Conservation (phyloP, 768 basidiomycete species). For the Amanita rubescens region DNA sequence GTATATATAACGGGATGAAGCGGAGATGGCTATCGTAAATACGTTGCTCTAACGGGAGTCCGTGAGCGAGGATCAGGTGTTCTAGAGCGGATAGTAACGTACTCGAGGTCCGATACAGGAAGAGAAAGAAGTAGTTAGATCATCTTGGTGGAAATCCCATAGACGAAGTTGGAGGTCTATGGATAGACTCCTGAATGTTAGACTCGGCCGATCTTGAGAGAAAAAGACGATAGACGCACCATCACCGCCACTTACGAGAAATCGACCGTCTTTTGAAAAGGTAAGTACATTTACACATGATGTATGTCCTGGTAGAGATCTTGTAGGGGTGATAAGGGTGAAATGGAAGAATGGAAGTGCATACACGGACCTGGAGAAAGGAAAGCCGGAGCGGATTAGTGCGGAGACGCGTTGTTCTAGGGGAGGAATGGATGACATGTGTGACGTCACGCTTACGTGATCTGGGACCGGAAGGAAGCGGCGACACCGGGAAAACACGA, state of each 20-base stretch:
- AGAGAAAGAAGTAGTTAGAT: slow-evolving; percentile 34
- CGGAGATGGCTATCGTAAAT: slow-evolving; percentile 65
- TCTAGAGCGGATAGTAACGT: slow-evolving; percentile 2
- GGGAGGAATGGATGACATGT: not conserved
- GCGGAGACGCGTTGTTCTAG: slow-evolving; percentile 15
- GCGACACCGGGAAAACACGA: not conserved
- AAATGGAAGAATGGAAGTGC: not conserved
- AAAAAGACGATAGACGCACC: slow-evolving; percentile 31
- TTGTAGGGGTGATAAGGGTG: slow-evolving; percentile 8
- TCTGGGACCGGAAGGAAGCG: not conserved
- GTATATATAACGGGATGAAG: slow-evolving; percentile 53
- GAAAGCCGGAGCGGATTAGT: slow-evolving; percentile 24
- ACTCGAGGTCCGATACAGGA: slow-evolving; percentile 43
- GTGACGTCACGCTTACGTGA: not conserved
- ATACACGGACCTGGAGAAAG: slow-evolving; percentile 28
- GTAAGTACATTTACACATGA: slow-evolving; percentile 61
- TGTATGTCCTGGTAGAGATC: slow-evolving; percentile 37
- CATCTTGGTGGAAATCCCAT: slow-evolving; percentile 64
- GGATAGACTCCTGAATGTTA: not conserved
- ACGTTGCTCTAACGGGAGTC: slow-evolving; percentile 50
- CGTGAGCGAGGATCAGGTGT: not conserved
- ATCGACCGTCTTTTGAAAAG: slow-evolving; percentile 54
- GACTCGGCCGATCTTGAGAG: not conserved
- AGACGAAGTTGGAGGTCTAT: slow-evolving; percentile 48
- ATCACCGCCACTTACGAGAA: slow-evolving; percentile 65